Evolutionary conservation across 2,329 filamentous ascomycete species (phyloP).

Genomic region (Trichothecium sympodiale): DNA sequence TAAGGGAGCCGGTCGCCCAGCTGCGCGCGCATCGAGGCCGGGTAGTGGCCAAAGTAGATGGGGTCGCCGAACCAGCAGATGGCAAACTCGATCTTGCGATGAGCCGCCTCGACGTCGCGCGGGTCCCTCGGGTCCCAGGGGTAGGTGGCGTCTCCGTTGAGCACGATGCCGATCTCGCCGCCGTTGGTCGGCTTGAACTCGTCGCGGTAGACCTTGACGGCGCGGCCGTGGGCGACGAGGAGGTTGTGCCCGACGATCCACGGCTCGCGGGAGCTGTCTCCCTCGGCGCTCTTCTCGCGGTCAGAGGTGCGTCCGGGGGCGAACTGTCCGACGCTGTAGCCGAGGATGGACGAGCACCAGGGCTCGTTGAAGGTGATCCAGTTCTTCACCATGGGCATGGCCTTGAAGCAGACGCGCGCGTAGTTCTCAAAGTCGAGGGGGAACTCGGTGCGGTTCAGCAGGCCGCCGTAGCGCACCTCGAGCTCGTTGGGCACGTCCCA

Average conservation of each 20-base stretch:
- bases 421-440: slow-evolving; percentile 72
- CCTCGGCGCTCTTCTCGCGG: slow-evolving; percentile 55
- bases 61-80: slow-evolving; percentile 86
- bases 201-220: slow-evolving; percentile 72
- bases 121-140: slow-evolving; percentile 74
- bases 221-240: slow-evolving; percentile 67
- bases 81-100: slow-evolving; percentile 77
- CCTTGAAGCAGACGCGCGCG: slow-evolving; percentile 63
- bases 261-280: slow-evolving; percentile 65
- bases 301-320: slow-evolving; percentile 77
- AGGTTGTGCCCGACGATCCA: slow-evolving; percentile 78
- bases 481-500: slow-evolving; percentile 78
- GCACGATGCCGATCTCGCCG: slow-evolving; percentile 76
- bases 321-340: slow-evolving; percentile 67
- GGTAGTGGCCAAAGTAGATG: slow-evolving; percentile 76
- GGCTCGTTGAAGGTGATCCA: slow-evolving; percentile 93
- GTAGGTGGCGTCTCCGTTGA: slow-evolving; percentile 76
- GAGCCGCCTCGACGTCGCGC: slow-evolving; percentile 60
- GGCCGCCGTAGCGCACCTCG: slow-evolving; percentile 70
- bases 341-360: slow-evolving; percentile 72
- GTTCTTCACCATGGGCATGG: slow-evolving; percentile 66
- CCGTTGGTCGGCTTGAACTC: slow-evolving; percentile 65
- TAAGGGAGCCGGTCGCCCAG: slow-evolving; percentile 66
- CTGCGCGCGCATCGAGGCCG: slow-evolving; percentile 72
- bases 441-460: slow-evolving; percentile 74